Percentiles rank a stretch among this genome's conserved stretches.
phyloP scores from a whole-genome alignment of 2,329 filamentous ascomycete species.

The Claviceps sp. region DNA sequence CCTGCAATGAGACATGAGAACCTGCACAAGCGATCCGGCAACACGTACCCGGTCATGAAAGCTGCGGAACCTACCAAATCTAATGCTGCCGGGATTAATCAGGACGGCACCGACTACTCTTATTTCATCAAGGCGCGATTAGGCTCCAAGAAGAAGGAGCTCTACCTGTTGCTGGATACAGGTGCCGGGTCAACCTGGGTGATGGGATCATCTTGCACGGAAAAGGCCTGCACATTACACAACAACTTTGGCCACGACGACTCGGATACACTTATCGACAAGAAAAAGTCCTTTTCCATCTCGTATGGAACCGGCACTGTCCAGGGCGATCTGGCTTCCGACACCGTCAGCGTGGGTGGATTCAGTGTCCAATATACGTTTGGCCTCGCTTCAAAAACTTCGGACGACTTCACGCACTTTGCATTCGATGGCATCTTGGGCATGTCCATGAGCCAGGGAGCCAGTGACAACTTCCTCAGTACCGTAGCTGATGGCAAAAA shows the following conservation, averaged over 20 bases:
- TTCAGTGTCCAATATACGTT: slow-evolving; percentile 53
- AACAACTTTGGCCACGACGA: slow-evolving; percentile 52
- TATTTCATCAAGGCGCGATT: slow-evolving; percentile 48
- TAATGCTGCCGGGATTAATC: slow-evolving; percentile 42
- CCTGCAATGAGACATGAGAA: not conserved
- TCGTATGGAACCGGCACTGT: slow-evolving; percentile 69
- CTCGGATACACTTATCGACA: slow-evolving; percentile 49
- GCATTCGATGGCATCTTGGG: slow-evolving; percentile 84
- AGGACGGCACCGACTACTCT: slow-evolving; percentile 53
- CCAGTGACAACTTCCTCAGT: slow-evolving; percentile 54
- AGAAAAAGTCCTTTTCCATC: slow-evolving; percentile 45
- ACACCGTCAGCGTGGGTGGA: slow-evolving; percentile 54
- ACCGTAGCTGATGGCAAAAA: slow-evolving; percentile 41
- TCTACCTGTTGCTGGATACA: slow-evolving; percentile 54
- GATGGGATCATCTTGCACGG: slow-evolving; percentile 57
- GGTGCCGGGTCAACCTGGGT: slow-evolving; percentile 70
- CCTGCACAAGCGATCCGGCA: slow-evolving; percentile 22
- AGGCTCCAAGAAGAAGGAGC: slow-evolving; percentile 37
- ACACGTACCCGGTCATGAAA: slow-evolving; percentile 32
- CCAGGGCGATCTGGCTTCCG: slow-evolving; percentile 49
- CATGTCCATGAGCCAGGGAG: slow-evolving; percentile 49
- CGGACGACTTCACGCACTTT: slow-evolving; percentile 61
- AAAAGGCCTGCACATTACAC: slow-evolving; percentile 54
- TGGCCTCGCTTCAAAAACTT: slow-evolving; percentile 59
- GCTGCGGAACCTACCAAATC: slow-evolving; percentile 31